Conservation (phyloP, 768 basidiomycete genomes). For the Phlebiopsis gigantea region DNA sequence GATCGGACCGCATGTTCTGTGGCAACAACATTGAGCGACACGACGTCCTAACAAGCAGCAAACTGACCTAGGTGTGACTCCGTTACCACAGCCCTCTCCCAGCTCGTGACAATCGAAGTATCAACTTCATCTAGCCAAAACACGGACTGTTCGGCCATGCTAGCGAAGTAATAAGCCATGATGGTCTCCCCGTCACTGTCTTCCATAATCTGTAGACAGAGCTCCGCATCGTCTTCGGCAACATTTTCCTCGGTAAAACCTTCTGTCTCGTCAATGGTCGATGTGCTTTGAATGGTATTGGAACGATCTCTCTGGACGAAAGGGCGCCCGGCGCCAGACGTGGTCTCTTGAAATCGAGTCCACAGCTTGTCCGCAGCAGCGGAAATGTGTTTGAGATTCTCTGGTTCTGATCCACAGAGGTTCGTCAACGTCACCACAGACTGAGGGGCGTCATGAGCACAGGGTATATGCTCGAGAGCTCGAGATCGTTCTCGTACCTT, state of each 20-base stretch:
- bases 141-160: background rate
- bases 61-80: slow-evolving; percentile 5
- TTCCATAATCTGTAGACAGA: background rate
- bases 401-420: background rate
- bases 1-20: background rate
- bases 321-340: background rate
- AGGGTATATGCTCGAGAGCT: background rate
- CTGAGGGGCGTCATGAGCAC: background rate
- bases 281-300: background rate
- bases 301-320: background rate
- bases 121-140: slow-evolving; percentile 17
- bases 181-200: background rate
- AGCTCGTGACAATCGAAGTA: background rate
- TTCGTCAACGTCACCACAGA: slow-evolving; percentile 5
- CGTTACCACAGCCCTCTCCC: background rate
- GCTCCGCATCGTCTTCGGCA: background rate
- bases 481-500: background rate
- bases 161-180: slow-evolving; percentile 13
- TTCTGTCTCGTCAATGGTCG: background rate
- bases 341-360: background rate
- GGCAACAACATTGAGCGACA: too few relatives aligned
- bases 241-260: background rate
- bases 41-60: too few relatives aligned
- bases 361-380: background rate
- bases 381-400: background rate